phyloP scores from a whole-genome alignment of 371 early-diverging fungal genomes.

The Rhizomucor miehei region DNA sequence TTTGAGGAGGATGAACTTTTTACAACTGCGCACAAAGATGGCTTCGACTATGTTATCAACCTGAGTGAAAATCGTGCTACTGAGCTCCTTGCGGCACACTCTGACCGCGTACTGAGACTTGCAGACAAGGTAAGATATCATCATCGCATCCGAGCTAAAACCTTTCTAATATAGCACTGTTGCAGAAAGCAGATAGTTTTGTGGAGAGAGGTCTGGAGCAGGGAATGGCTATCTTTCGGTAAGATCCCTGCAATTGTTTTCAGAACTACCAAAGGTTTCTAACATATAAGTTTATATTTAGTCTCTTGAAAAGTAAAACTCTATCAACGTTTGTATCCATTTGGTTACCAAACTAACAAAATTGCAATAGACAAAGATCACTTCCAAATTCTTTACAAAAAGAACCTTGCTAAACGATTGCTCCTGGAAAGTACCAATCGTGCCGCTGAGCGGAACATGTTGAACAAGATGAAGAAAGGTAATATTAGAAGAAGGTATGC shows the following conservation, averaged over 20 bases:
- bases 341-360: not conserved
- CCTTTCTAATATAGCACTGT: not conserved
- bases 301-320: constrained; percentile 66
- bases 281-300: constrained; percentile 26
- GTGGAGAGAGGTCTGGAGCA: constrained; percentile 32
- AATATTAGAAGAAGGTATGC: not conserved
- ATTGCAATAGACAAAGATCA: constrained; percentile 74
- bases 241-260: not conserved
- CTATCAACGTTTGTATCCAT: not conserved
- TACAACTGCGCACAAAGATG: constrained; percentile 67
- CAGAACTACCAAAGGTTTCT: not conserved
- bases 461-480: constrained; percentile 80
- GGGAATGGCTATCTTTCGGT: constrained; percentile 32
- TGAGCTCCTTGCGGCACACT: constrained; percentile 62
- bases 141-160: not conserved
- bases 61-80: constrained; percentile 79
- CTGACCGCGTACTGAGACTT: constrained; percentile 25
- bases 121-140: constrained; percentile 16
- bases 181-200: constrained; percentile 2
- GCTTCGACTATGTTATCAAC: constrained; percentile 86
- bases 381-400: constrained; percentile 92
- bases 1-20: constrained; percentile 70
- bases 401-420: constrained; percentile 84
- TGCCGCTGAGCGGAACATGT: constrained; percentile 84
- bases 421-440: constrained; percentile 67